Evolutionary conservation across 176 grass and related monocot genomes (phyloP).

Genomic region (Bromus sterilis): DNA sequence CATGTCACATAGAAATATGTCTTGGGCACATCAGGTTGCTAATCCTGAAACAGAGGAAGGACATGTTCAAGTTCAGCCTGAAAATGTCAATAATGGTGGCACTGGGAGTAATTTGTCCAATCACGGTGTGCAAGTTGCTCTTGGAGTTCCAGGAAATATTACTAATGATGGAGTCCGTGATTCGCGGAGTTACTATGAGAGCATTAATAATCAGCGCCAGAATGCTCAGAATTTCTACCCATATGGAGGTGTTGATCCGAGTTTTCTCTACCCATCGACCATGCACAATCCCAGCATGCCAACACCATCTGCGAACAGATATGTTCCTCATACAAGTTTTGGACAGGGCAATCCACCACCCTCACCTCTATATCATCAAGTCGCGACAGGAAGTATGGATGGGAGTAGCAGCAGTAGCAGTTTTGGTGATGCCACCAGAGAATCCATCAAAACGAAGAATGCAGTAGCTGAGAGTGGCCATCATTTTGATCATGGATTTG

Average conservation of each 20-base stretch:
- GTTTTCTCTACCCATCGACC: constrained; percentile 19
- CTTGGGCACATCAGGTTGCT: constrained; percentile 27
- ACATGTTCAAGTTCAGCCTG: constrained; percentile 28
- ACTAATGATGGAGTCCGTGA: constrained; percentile 22
- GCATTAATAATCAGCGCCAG: constrained; percentile 29
- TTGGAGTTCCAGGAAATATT: constrained; percentile 25
- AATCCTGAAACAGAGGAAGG: constrained; percentile 33
- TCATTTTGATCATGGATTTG: constrained; percentile 38
- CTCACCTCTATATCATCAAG: constrained; percentile 31
- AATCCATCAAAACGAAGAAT: constrained; percentile 50
- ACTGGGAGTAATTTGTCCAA: constrained; percentile 19
- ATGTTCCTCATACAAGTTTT: constrained; percentile 31
- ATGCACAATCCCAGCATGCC: constrained; percentile 35
- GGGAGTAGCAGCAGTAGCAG: constrained; percentile 29
- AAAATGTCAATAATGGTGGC: constrained; percentile 27
- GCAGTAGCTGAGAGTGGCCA: constrained; percentile 19
- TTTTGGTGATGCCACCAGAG: constrained; percentile 28
- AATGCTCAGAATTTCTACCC: constrained; percentile 32
- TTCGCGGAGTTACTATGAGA: constrained; percentile 15
- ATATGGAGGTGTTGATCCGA: constrained; percentile 12
- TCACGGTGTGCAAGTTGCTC: constrained; percentile 22
- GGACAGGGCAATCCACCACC: constrained; percentile 21
- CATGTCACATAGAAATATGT: constrained; percentile 38
- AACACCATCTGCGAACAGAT: constrained; percentile 25
- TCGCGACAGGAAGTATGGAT: constrained; percentile 26